phyloP scores from a whole-genome alignment of 164 flowering plant genomes.

The Protea cynaroides region DNA sequence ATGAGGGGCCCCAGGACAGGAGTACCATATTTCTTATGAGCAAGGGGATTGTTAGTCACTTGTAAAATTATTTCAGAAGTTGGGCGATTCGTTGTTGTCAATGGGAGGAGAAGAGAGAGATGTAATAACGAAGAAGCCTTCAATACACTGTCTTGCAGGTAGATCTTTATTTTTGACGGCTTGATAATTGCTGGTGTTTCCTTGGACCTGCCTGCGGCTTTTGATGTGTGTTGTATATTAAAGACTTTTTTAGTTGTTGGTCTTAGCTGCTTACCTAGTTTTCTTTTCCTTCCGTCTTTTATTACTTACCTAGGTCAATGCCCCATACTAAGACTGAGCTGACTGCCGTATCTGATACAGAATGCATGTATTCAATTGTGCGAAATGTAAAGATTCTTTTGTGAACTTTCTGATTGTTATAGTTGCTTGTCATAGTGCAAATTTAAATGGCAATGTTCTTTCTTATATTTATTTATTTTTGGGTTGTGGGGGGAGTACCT shows the following conservation, averaged over 20 bases:
- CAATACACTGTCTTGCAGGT: slow-evolving; percentile 3
- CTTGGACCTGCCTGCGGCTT: slow-evolving; percentile 3
- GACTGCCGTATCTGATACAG: too few species aligned
- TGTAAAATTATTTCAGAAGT: slow-evolving; percentile 25
- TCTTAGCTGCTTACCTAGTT: neutral
- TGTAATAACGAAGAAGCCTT: slow-evolving; percentile 11
- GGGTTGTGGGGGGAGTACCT: too few species aligned
- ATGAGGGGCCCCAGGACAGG: slow-evolving; percentile 99
- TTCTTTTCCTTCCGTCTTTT: neutral
- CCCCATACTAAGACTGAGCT: too few species aligned
- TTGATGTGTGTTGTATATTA: slow-evolving; percentile 15
- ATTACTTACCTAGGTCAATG: neutral
- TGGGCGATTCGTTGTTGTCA: slow-evolving; percentile 6
- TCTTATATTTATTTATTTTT: too few species aligned
- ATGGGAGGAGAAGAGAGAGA: slow-evolving; percentile 1
- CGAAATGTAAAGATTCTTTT: too few species aligned
- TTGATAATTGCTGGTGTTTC: slow-evolving; percentile 5
- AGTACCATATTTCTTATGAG: slow-evolving; percentile 89
- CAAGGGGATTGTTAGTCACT: slow-evolving; percentile 4
- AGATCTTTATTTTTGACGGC: slow-evolving; percentile 3
- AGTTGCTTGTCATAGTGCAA: too few species aligned
- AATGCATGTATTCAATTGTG: too few species aligned
- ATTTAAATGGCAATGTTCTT: too few species aligned
- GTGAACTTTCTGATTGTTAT: too few species aligned
- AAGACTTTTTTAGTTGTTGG: neutral